Percentiles rank a stretch among this genome's conserved stretches.
phyloP scores from a whole-genome alignment of 768 basidiomycete species.

The Multifurca ochricompacta region DNA sequence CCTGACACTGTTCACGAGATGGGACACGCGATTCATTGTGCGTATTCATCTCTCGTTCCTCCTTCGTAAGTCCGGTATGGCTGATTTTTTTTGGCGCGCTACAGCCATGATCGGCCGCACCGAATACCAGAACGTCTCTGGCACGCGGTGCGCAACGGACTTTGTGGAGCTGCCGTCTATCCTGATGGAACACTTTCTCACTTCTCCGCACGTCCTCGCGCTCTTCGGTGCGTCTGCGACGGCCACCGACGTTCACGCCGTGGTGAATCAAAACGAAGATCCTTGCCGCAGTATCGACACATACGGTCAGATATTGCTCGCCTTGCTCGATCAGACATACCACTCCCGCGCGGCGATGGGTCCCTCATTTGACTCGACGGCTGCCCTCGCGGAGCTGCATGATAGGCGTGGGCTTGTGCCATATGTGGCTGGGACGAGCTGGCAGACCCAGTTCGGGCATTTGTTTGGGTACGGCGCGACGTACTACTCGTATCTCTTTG shows the following conservation, averaged over 20 bases:
- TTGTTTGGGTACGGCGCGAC: conserved; percentile 95
- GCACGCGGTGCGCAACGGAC: conserved; percentile 96
- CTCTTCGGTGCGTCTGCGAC: conserved; percentile 58
- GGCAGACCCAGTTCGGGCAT: conserved; percentile 95
- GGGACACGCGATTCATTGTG: conserved; percentile 99
- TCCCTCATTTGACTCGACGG: conserved; percentile 65
- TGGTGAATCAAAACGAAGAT: conserved; percentile 62
- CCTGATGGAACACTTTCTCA: conserved; percentile 96
- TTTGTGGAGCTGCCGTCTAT: conserved; percentile 98
- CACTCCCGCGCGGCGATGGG: conserved; percentile 62
- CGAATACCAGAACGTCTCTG: conserved; percentile 95
- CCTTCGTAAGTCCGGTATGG: conserved; percentile 3
- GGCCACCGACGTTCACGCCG: conserved; percentile 34
- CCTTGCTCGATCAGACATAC: conserved; percentile 81
- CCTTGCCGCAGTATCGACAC: conserved; percentile 83
- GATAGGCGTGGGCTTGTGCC: conserved; percentile 73
- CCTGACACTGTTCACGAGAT: conserved; percentile 95
- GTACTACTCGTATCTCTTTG: conserved; percentile 96
- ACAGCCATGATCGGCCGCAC: conserved; percentile 96
- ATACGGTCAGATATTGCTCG: conserved; percentile 84
- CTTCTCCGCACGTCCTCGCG: conserved; percentile 72
- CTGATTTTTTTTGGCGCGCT: neutral
- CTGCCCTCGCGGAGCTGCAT: conserved; percentile 50
- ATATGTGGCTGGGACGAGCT: conserved; percentile 75
- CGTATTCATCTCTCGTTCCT: conserved; percentile 30